Evolutionary conservation across 305 asterid species (phyloP).

Genomic region (Solanum hybrid): DNA sequence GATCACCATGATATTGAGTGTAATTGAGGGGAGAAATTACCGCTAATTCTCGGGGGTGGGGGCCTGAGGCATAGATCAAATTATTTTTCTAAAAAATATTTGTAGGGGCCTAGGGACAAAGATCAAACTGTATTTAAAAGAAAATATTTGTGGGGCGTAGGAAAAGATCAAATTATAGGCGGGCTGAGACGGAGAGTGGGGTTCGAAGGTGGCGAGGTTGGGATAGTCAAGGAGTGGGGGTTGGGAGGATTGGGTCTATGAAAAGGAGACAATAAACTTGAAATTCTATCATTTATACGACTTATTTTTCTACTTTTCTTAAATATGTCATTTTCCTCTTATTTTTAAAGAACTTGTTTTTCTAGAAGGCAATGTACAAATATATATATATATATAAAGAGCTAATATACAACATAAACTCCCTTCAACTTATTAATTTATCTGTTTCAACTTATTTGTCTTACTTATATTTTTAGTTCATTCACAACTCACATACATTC

Average conservation of each 20-base stretch:
- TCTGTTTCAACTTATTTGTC: not conserved
- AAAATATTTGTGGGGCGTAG: not conserved
- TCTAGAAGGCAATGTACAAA: not conserved
- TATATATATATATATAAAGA: too few species aligned
- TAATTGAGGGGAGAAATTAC: not conserved
- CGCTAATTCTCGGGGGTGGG: not conserved
- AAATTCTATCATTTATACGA: too few species aligned
- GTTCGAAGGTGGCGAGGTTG: not conserved
- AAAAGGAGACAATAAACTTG: too few species aligned
- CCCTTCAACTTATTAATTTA: not conserved
- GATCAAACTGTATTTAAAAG: not conserved
- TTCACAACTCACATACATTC: not conserved
- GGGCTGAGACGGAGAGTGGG: not conserved
- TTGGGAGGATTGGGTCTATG: too few species aligned
- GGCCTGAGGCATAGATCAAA: not conserved
- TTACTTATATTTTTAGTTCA: not conserved
- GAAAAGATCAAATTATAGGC: not conserved
- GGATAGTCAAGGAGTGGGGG: not conserved
- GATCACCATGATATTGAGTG: not conserved
- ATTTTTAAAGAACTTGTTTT: too few species aligned
- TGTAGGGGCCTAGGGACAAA: not conserved
- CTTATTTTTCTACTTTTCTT: not conserved
- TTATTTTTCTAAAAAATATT: not conserved
- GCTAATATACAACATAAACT: not conserved
- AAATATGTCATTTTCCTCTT: too few species aligned